phyloP scores from a whole-genome alignment of 1,284 basidiomycete species.

The Macrocybe sp. region DNA sequence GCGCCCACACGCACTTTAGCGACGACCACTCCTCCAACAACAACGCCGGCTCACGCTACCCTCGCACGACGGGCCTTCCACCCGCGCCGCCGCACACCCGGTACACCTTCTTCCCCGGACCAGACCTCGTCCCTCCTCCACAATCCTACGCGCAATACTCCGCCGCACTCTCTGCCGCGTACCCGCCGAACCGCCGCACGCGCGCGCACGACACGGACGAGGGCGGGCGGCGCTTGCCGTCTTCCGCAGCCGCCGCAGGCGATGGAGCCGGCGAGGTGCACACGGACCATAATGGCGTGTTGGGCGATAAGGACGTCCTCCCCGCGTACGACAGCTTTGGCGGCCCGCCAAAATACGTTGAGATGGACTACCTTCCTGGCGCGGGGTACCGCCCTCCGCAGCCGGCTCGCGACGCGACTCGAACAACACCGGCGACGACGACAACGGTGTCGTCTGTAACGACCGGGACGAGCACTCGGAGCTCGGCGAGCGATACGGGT shows the following conservation, averaged over 20 bases:
- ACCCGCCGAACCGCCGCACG: conserved; percentile 13
- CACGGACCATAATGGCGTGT: conserved; percentile 20
- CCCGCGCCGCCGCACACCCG: conserved; percentile 12
- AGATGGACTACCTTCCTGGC: conserved; percentile 12
- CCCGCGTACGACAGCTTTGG: conserved; percentile 40
- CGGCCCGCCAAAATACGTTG: conserved; percentile 39
- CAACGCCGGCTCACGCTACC: conserved; percentile 6
- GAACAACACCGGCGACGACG: too few relatives aligned
- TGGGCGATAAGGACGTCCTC: conserved; percentile 36
- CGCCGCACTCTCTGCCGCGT: conserved; percentile 8
- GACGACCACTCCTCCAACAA: background rate
- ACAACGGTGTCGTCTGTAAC: too few relatives aligned
- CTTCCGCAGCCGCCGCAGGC: background rate
- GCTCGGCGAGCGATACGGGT: too few relatives aligned
- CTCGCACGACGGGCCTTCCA: conserved; percentile 15
- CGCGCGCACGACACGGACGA: conserved; percentile 31
- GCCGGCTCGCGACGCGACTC: too few relatives aligned
- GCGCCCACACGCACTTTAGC: background rate
- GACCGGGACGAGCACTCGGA: too few relatives aligned
- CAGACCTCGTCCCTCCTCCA: conserved; percentile 2
- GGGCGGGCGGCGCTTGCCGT: conserved; percentile 28
- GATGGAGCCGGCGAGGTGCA: conserved; percentile 7
- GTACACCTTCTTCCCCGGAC: conserved; percentile 13
- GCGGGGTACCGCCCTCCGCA: too few relatives aligned
- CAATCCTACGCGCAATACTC: conserved; percentile 1